Base-by-base conservation (phyloP, 73 alveolate species). In the Stentor coeruleus region DNA sequence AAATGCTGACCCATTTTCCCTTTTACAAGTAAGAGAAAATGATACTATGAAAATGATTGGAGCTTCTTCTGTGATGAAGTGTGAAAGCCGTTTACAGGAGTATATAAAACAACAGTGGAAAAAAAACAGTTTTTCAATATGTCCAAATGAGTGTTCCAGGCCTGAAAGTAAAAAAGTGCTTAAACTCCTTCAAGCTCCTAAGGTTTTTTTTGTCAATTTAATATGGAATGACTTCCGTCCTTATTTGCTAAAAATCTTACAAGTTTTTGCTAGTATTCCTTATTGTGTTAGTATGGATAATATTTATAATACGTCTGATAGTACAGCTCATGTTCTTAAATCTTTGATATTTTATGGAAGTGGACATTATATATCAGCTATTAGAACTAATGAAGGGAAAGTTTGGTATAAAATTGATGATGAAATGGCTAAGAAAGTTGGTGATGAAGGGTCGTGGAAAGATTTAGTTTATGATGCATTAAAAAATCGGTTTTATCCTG, bases 371-470 rank as follows among this genome's bases (percentile, higher is more conserved):
- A 31, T 66, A 1, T 66, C 15, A 14, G n/a, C 40, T 26, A 31
- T 66, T 66, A 20, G 37, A 26, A 31, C 2, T 1, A 33, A 33
- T 11, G 15, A 1, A 14, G 39, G 33, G 49, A 66, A 2, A 33
- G 40, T 26, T 28, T 66, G 79, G 79, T 66, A 26, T 66, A 66
- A 66, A 31, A 66, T 66, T 66, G 79, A 66, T 66, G 79, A 66
- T 66, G 79, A 66, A 66, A 66, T 14, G 33, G 37, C 15, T 1
- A 31, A 31, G 0, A 31, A 1, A 20, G 37, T 66, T 66, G 79
- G 79, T 1, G 37, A 66, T 66, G n/a, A n/a, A n/a, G 79, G 79
- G 39, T 28, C 20, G 15, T 66, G 79, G 79, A 31, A 26, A 0
- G 79, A 66, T 11, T 66, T 31, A 20, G 37, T 66, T 66, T 20